Percentiles rank a stretch among this genome's conserved stretches.
phyloP scores from a whole-genome alignment of 352 stramenopile species.

The Globisporangium middletonii region DNA sequence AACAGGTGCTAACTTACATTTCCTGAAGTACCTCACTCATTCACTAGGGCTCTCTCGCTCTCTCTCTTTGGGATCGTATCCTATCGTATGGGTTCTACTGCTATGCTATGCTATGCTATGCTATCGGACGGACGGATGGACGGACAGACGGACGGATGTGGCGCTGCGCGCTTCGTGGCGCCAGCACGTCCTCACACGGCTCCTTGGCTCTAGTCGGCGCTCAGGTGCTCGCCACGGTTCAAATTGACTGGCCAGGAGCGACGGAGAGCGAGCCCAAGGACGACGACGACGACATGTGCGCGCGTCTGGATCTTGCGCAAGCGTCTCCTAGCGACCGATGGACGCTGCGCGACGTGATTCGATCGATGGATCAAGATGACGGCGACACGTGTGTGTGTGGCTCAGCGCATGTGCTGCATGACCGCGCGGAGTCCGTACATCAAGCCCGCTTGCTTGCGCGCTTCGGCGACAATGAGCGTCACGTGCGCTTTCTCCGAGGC shows the following conservation, averaged over 20 bases:
- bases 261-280: no score
- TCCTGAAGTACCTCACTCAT: no score
- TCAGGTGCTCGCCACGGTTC: no score
- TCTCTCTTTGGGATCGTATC: conserved; percentile 3
- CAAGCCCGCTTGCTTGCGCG: conserved; percentile 80
- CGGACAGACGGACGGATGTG: not conserved
- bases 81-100: not conserved
- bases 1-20: not conserved
- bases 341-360: no score
- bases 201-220: no score
- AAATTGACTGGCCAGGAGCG: no score
- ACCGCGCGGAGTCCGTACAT: conserved; percentile 85
- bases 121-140: not conserved
- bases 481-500: conserved; percentile 84
- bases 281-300: not conserved
- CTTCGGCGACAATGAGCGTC: conserved; percentile 75
- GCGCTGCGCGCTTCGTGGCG: not conserved
- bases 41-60: no score
- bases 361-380: no score
- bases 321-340: no score
- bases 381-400: no score
- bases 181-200: no score
- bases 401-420: conserved; percentile 84
- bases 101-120: not conserved
- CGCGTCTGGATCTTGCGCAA: not conserved